Evolutionary conservation across 1,284 basidiomycete species (phyloP).

Genomic region (Heimioporus retisporus): DNA sequence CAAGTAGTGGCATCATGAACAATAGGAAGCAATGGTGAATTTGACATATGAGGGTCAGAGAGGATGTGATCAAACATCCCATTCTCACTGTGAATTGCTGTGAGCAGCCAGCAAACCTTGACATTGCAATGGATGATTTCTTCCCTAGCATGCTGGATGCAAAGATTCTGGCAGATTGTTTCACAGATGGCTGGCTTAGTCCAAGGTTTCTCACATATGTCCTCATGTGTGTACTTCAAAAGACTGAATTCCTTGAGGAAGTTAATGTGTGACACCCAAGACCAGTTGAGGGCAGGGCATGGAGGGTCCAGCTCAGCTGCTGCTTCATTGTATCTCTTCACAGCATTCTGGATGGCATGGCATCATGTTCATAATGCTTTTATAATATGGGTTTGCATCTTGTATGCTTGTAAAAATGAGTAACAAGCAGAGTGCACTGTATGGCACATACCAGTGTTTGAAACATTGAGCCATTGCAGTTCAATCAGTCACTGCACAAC

Average conservation of each 20-base stretch:
- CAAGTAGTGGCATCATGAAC: background rate
- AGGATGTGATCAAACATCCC: background rate
- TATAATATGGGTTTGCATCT: background rate
- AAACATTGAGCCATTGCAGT: background rate
- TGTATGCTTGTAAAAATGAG: background rate
- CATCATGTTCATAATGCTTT: background rate
- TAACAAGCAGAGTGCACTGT: background rate
- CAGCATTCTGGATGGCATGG: background rate
- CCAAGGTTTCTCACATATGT: background rate
- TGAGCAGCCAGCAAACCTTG: background rate
- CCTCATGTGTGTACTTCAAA: background rate
- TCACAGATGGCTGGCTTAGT: background rate
- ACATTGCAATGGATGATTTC: background rate
- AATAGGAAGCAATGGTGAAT: background rate
- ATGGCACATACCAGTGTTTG: background rate
- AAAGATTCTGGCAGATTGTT: background rate
- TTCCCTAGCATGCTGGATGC: background rate
- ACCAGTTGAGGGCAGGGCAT: background rate
- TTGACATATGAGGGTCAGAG: background rate
- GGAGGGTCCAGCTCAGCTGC: background rate
- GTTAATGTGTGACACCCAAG: background rate
- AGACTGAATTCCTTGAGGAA: background rate
- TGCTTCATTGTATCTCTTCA: background rate
- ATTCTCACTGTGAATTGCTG: background rate
- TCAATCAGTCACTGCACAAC: background rate